Evolutionary conservation across 176 grass and related monocot genomes (phyloP), one percentile per base, ranked within the genome.

Genomic region (Themeda triandra): DNA sequence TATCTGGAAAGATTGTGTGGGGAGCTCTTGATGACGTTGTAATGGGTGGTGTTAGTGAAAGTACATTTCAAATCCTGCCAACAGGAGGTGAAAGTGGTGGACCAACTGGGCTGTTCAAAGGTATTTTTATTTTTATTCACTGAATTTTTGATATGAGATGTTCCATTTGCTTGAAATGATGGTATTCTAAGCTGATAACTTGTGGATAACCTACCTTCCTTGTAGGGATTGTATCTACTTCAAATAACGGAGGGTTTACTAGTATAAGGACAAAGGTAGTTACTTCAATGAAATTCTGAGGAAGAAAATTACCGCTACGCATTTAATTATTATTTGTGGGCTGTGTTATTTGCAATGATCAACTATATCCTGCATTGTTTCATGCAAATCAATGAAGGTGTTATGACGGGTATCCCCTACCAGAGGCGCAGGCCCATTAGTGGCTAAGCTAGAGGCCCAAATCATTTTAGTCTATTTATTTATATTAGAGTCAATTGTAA

Each of bases 221-320:
- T 71, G 19, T 78, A 98, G 93, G 96, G 62, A 85, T 76, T 68
- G 91, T 98, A 80, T 98, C 93, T 82, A 95, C 91, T 91, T 91
- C 96, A 83, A 98, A 98, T 60, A 98, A 98, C 23, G 96, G 96
- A 62, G 96, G 96, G 32, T 98, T 98, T 84, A 90, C 96, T 65
- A 98, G 96, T 85, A 95, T 98, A 82, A 98, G 96, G 74, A 95
- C 96, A 78, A 98, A 98, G 91, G 96, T 98, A 93, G 78, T 46
- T 84, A 59, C 53, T 90, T 42, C 24, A 45, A 42, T 75, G 62
- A 80, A 86, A 66, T 72, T 31, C 54, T 11, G 7, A 10, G 53
- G 53, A 66, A 53, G 0, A 30, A 78, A 72, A 64, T 63, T 39
- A 64, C 54, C 65, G 6, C 36, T 62, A 24, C n/a, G 6, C 21